Conservation (phyloP, 2,329 filamentous ascomycete species). For the Ceratocystiopsis sp. region DNA sequence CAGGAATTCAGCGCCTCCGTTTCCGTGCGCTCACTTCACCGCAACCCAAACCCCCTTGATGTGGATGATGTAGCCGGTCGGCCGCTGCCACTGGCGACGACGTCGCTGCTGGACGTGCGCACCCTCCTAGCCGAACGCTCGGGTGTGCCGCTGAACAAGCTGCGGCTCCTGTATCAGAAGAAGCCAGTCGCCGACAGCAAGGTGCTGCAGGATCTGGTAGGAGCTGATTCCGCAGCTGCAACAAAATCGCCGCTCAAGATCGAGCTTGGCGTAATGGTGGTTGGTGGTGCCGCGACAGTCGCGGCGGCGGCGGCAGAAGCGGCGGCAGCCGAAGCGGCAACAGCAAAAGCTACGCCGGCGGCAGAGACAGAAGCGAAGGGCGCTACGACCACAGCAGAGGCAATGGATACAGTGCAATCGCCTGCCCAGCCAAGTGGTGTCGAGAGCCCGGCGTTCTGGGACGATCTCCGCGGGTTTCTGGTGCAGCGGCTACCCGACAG, state of each 20-base stretch:
- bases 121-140: slow-evolving; percentile 45
- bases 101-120: slow-evolving; percentile 68
- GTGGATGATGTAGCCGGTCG: slow-evolving; percentile 35
- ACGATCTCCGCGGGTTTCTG: slow-evolving; percentile 66
- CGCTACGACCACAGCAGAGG: no score
- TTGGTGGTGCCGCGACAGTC: slow-evolving; percentile 45
- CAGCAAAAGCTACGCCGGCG: slow-evolving; percentile 27
- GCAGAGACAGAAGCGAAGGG: slow-evolving; percentile 8
- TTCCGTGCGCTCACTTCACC: slow-evolving; percentile 51
- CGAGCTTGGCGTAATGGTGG: slow-evolving; percentile 78
- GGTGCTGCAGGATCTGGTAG: slow-evolving; percentile 55
- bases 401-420: neutral
- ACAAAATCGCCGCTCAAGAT: slow-evolving; percentile 25
- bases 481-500: slow-evolving; percentile 62
- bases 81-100: slow-evolving; percentile 40
- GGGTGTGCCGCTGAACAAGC: slow-evolving; percentile 52
- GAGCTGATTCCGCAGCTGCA: slow-evolving; percentile 19
- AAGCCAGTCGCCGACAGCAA: slow-evolving; percentile 70
- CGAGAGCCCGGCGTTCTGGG: slow-evolving; percentile 48
- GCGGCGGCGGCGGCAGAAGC: slow-evolving; percentile 3
- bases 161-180: slow-evolving; percentile 74
- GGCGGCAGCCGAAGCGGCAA: slow-evolving; percentile 17
- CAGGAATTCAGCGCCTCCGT: slow-evolving; percentile 38
- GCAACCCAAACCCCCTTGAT: slow-evolving; percentile 49
- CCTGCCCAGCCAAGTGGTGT: neutral